These are phyloP conservation scores for Hemerocallis citrina DNA, from an alignment of 106 monocot genomes.

Conservation along the genomic window DNA sequence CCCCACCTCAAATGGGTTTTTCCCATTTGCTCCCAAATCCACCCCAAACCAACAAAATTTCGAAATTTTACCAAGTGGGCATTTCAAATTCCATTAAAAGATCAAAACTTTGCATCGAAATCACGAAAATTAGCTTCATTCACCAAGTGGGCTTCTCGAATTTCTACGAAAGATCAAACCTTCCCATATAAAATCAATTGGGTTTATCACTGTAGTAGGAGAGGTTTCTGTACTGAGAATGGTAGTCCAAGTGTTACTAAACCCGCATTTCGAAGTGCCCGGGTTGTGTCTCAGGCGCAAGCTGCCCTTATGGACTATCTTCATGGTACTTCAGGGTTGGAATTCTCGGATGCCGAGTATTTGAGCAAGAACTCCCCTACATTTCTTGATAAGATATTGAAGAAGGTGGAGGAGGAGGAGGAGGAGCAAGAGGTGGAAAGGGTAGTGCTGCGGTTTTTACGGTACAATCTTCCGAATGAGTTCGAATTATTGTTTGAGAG, in stretches of 20 bases:
- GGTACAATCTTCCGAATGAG: conserved; percentile 75
- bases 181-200: not conserved
- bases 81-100: not conserved
- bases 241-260: not conserved
- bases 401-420: conserved; percentile 29
- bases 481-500: conserved; percentile 93
- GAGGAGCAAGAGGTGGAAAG: conserved; percentile 17
- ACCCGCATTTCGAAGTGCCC: not conserved
- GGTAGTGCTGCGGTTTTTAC: conserved; percentile 33
- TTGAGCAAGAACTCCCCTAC: conserved; percentile 44
- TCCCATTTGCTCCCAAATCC: too few species aligned
- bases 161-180: not conserved
- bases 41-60: too few species aligned
- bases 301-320: conserved; percentile 60
- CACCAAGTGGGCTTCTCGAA: not conserved
- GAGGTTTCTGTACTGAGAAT: conserved; percentile 23
- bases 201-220: not conserved
- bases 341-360: conserved; percentile 48
- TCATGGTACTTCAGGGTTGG: conserved; percentile 41
- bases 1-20: too few species aligned
- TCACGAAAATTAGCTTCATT: not conserved
- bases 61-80: not conserved
- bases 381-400: conserved; percentile 40
- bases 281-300: conserved; percentile 16
- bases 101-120: not conserved